Percentiles rank a stretch among this genome's conserved stretches.
phyloP scores from a whole-genome alignment of 2,329 filamentous ascomycete species.

The Hymenoscyphus fructigenus region DNA sequence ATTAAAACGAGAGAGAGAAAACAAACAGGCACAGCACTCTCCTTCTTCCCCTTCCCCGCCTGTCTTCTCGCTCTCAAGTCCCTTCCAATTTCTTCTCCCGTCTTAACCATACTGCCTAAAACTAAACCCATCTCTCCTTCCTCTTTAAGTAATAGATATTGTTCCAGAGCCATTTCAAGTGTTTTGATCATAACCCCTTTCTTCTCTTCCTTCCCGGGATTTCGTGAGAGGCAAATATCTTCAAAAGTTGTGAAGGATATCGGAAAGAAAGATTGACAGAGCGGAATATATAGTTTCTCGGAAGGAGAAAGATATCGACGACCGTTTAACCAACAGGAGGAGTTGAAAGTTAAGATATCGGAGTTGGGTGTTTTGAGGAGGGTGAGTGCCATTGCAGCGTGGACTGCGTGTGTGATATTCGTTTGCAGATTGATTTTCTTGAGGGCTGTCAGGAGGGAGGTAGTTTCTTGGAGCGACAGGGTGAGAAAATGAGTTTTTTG shows the following conservation, averaged over 20 bases:
- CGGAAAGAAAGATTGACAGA: slow-evolving; percentile 25
- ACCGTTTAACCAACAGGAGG: slow-evolving; percentile 29
- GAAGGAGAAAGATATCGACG: slow-evolving; percentile 21
- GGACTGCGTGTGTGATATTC: slow-evolving; percentile 24
- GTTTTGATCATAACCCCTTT: slow-evolving; percentile 13
- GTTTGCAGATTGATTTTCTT: slow-evolving; percentile 14
- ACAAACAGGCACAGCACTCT: neutral
- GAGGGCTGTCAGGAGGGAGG: slow-evolving; percentile 13
- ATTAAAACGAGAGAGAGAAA: neutral
- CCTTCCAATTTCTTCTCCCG: slow-evolving; percentile 21
- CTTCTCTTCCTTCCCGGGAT: slow-evolving; percentile 4
- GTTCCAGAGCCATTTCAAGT: slow-evolving; percentile 11
- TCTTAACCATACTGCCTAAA: slow-evolving; percentile 14
- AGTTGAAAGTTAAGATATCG: slow-evolving; percentile 14
- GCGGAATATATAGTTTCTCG: slow-evolving; percentile 19
- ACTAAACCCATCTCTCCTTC: slow-evolving; percentile 10
- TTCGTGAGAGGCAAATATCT: neutral
- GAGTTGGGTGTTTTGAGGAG: too few relatives aligned
- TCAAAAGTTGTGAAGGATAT: slow-evolving; percentile 19
- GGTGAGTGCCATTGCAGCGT: slow-evolving; percentile 22
- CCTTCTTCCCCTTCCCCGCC: neutral
- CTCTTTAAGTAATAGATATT: slow-evolving; percentile 19
- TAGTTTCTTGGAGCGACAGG: slow-evolving; percentile 10
- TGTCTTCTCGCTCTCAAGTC: slow-evolving; percentile 3
- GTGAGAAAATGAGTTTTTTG: slow-evolving; percentile 23